Conservation (phyloP, 108 stramenopile genomes). For the Chaetoceros tenuissimus region DNA sequence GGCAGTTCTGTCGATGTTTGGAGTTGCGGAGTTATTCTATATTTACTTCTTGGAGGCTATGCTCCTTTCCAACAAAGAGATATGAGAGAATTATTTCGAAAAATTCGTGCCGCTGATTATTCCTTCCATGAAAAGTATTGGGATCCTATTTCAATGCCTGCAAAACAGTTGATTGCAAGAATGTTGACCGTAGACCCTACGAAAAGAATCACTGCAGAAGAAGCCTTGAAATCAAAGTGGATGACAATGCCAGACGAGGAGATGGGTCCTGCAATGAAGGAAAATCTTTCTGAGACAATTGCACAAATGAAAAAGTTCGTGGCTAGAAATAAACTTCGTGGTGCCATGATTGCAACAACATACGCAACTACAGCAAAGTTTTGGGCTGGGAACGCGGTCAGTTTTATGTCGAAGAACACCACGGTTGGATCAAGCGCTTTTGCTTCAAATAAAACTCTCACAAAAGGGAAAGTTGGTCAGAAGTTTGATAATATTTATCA, state of each 20-base stretch:
- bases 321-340: constrained; percentile 55
- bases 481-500: constrained; percentile 49
- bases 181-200: constrained; percentile 69
- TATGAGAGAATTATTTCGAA: constrained; percentile 62
- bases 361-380: constrained; percentile 24
- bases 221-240: constrained; percentile 66
- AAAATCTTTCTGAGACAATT: constrained; percentile 44
- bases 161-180: constrained; percentile 67
- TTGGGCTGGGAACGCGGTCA: constrained; percentile 22
- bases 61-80: constrained; percentile 51
- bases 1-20: constrained; percentile 87
- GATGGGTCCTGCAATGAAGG: constrained; percentile 16
- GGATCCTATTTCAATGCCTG: constrained; percentile 53
- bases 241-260: constrained; percentile 16
- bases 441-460: neutral
- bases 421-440: neutral
- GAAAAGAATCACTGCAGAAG: constrained; percentile 39
- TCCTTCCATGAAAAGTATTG: constrained; percentile 70
- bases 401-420: constrained; percentile 3
- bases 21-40: constrained; percentile 88
- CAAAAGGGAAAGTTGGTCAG: neutral
- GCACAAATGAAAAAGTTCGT: constrained; percentile 63
- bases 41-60: constrained; percentile 82
- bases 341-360: constrained; percentile 42
- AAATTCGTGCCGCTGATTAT: constrained; percentile 67